Base-by-base conservation (phyloP, 306 rosid species). In the Glycine tomentella region DNA sequence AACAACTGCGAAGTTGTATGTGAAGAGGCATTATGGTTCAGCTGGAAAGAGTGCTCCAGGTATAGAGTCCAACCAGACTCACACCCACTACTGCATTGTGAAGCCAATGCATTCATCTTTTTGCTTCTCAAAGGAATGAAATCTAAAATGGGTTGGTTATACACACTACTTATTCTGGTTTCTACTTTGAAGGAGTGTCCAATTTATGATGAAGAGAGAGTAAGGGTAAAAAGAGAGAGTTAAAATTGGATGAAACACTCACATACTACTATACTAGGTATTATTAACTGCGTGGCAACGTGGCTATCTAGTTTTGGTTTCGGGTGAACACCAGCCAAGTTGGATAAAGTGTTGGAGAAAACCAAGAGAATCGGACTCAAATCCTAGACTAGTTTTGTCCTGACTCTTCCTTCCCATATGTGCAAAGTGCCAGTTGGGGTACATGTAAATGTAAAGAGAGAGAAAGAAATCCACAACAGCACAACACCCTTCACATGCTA, bases 31-130 rank as follows among this genome's bases (percentile, higher is more conserved):
- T 85, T 84, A 10, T 84, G 82, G 56, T 88, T 63, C 65, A 72
- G 73, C 15, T 68, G 86, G 77, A 87, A 78, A 77, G 98, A 90
- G 31, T 25, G 97, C 46, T 92, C 93, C 9, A 95, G 90, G 87
- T 95, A 95, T 62, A 89, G 67, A 87, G 99, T 95, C 99, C 99
- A 95, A 65, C 99, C 99, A 83, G 99, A 95, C 84, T 93, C 99
- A 74, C 99, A 93, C 7, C 96, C 97, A 48, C 97, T 91, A 4
- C 96, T 88, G 81, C 96, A 89, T 87, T 88, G 94, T 61, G 99
- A 95, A 52, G 87, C 85, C 79, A 88, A 34, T 69, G 83, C 86
- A 80, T 92, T 93, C 80, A 69, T 86, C 72, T 52, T 51, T 8
- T 20, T 64, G 42, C 31, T 25, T 62, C 68, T 49, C 17, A 44